Conservation (phyloP, 2,329 filamentous ascomycete species). For the Rutstroemia sp. region DNA sequence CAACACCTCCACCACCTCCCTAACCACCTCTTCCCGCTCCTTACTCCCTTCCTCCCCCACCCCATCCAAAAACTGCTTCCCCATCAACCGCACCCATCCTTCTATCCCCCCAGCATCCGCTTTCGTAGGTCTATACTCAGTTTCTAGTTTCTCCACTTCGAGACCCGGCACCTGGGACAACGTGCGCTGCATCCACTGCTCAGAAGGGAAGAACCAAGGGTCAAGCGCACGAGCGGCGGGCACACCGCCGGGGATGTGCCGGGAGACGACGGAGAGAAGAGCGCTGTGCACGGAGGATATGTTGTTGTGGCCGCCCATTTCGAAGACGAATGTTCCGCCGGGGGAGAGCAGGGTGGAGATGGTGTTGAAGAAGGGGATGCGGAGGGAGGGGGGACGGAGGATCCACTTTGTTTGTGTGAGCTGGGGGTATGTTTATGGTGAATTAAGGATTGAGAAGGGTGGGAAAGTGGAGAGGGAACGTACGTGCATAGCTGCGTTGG, state of each 20-base stretch:
- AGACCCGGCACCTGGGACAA: slow-evolving; percentile 35
- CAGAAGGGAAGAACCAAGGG: slow-evolving; percentile 69
- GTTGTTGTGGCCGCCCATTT: slow-evolving; percentile 67
- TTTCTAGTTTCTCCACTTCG: slow-evolving; percentile 42
- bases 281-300: slow-evolving; percentile 54
- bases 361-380: slow-evolving; percentile 44
- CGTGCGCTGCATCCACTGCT: slow-evolving; percentile 43
- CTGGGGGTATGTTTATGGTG: not conserved
- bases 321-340: slow-evolving; percentile 54
- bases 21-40: slow-evolving; percentile 44
- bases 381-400: slow-evolving; percentile 37
- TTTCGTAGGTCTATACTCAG: slow-evolving; percentile 57
- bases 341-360: slow-evolving; percentile 45
- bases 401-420: slow-evolving; percentile 41
- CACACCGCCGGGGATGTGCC: slow-evolving; percentile 29
- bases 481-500: slow-evolving; percentile 51
- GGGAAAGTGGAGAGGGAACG: not conserved
- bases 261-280: slow-evolving; percentile 31
- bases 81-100: slow-evolving; percentile 61
- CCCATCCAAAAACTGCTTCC: slow-evolving; percentile 48
- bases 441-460: not conserved
- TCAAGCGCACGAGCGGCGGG: slow-evolving; percentile 40
- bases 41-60: slow-evolving; percentile 30
- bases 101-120: slow-evolving; percentile 52
- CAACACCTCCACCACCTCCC: slow-evolving; percentile 47